Conservation (phyloP, 176 grass and related monocot species). For the Eragrostis curvula region DNA sequence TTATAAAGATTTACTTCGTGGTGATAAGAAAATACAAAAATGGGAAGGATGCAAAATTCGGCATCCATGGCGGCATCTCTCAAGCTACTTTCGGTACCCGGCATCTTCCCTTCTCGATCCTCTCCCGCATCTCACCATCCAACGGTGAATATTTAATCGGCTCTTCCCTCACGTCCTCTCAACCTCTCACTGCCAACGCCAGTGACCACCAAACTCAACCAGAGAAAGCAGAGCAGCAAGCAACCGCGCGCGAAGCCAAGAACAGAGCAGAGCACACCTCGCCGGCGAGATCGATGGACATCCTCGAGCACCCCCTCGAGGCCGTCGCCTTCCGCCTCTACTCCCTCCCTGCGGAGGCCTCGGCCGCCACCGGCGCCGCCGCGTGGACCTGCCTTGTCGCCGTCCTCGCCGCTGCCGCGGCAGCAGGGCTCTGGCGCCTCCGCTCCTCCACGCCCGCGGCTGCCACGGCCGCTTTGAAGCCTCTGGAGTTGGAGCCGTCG, state of each 20-base stretch:
- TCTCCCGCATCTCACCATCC: conserved; percentile 18
- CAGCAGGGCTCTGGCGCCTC: conserved; percentile 72
- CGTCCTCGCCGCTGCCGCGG: conserved; percentile 58
- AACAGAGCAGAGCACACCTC: background rate
- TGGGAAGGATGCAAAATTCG: background rate
- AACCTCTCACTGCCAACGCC: background rate
- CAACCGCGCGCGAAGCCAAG: conserved; percentile 4
- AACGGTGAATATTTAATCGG: conserved; percentile 28
- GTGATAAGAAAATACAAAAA: background rate
- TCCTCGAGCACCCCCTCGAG: conserved; percentile 66
- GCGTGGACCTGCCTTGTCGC: conserved; percentile 64
- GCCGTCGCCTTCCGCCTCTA: conserved; percentile 62
- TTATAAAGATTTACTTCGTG: background rate
- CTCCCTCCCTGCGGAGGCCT: conserved; percentile 46
- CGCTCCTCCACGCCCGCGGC: conserved; percentile 15
- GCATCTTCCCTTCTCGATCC: conserved; percentile 61
- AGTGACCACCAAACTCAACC: background rate
- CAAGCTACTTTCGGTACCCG: conserved; percentile 28
- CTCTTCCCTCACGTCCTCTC: background rate
- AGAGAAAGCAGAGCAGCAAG: conserved; percentile 30
- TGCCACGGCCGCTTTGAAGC: background rate
- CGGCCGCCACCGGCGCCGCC: conserved; percentile 34
- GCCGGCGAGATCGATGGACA: conserved; percentile 57
- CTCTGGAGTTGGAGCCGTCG: background rate
- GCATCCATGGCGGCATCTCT: conserved; percentile 51